phyloP scores from a whole-genome alignment of 306 rosid genomes.

The Lupinus albus region DNA sequence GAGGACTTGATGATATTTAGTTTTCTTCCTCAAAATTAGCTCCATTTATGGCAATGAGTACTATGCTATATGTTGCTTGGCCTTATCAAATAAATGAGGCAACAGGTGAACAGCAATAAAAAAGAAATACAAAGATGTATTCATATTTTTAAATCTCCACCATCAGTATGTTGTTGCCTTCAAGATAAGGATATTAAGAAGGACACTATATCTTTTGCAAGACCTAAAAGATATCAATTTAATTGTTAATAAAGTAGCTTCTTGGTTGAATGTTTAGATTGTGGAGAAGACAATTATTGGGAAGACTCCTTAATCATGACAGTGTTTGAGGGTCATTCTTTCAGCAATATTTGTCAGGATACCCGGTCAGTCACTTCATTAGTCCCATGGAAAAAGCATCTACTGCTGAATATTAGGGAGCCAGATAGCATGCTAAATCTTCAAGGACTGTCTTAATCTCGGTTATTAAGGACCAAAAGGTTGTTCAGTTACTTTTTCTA shows the following conservation, averaged over 20 bases:
- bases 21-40: slow-evolving; percentile 12
- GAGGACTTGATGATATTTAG: not conserved
- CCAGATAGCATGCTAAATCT: not conserved
- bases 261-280: not conserved
- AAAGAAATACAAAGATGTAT: slow-evolving; percentile 12
- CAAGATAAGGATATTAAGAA: slow-evolving; percentile 13
- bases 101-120: slow-evolving; percentile 19
- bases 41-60: not conserved
- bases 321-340: not conserved
- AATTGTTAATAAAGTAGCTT: not conserved
- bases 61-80: slow-evolving; percentile 17
- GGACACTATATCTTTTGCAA: not conserved
- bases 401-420: not conserved
- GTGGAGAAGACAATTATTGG: too few species aligned
- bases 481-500: not conserved
- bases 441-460: not conserved
- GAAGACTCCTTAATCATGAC: too few species aligned
- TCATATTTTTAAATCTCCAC: slow-evolving; percentile 2
- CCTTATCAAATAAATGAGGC: slow-evolving; percentile 3
- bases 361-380: not conserved
- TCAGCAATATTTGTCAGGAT: not conserved
- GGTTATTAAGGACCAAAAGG: not conserved
- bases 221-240: slow-evolving; percentile 1
- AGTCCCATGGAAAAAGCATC: not conserved
- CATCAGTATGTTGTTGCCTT: not conserved